These are phyloP conservation scores for Geranomyces michiganensis DNA, from an alignment of 192 early-diverging fungal genomes.

Conservation along the genomic window DNA sequence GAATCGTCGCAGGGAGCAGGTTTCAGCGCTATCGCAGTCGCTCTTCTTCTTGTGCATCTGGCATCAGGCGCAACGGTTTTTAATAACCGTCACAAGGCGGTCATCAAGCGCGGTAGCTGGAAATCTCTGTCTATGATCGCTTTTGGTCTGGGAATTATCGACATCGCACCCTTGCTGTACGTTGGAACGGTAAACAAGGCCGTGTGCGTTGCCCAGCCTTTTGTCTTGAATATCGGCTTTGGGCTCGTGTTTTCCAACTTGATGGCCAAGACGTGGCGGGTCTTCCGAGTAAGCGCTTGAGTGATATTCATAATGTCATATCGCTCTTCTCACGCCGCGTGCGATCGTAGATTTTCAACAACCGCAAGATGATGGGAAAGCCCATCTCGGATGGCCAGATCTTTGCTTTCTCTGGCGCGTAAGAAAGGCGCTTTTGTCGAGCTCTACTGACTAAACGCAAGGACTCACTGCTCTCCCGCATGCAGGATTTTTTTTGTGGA, in stretches of 20 bases:
- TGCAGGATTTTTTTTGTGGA: not conserved
- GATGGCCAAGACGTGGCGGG: conserved; percentile 11
- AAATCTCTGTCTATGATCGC: not conserved
- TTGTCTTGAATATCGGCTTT: conserved; percentile 18
- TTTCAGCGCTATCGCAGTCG: not conserved
- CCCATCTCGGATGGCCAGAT: conserved; percentile 13
- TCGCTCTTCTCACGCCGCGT: not conserved
- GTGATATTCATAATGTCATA: not conserved
- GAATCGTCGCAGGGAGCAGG: not conserved
- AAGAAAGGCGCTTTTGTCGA: not conserved
- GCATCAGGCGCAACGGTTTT: not conserved
- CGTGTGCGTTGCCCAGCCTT: not conserved
- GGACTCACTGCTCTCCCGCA: not conserved
- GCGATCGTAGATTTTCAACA: conserved; percentile 18
- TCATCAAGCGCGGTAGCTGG: conserved; percentile 15
- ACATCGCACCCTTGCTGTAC: conserved; percentile 12
- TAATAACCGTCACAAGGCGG: not conserved
- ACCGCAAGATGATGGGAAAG: conserved; percentile 8
- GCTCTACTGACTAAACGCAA: too few species aligned
- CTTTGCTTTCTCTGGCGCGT: conserved; percentile 1
- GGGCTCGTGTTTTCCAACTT: conserved; percentile 15
- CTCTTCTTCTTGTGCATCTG: not conserved
- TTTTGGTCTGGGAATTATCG: not conserved
- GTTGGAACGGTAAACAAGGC: not conserved
- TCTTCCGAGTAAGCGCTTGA: not conserved